Conservation (phyloP, 768 basidiomycete species). For the Serendipita sp. region DNA sequence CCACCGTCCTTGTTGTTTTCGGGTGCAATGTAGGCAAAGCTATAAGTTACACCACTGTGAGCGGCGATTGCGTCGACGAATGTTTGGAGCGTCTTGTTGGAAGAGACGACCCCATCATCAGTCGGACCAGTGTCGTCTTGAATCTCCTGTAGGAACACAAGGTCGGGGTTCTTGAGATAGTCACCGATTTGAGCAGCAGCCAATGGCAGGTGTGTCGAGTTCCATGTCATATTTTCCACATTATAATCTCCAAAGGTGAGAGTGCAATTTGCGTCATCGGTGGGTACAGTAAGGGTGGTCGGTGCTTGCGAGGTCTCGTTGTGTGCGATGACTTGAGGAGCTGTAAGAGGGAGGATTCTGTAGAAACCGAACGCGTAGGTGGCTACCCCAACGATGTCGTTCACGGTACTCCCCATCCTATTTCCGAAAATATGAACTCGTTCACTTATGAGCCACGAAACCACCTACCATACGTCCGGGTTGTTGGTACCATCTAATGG, state of each 20-base stretch:
- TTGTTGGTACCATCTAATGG: constrained; percentile 39
- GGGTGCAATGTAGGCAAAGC: constrained; percentile 34
- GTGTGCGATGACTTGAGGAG: constrained; percentile 28
- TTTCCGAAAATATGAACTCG: background rate
- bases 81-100: constrained; percentile 35
- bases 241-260: constrained; percentile 48
- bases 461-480: constrained; percentile 20
- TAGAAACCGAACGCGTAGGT: constrained; percentile 36
- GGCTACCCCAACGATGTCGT: constrained; percentile 40
- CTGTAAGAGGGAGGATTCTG: constrained; percentile 40
- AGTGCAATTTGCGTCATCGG: constrained; percentile 22
- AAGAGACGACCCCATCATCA: constrained; percentile 13
- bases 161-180: constrained; percentile 34
- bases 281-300: constrained; percentile 22
- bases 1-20: constrained; percentile 42
- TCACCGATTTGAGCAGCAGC: constrained; percentile 38
- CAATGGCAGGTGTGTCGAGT: constrained; percentile 23
- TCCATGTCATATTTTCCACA: constrained; percentile 17
- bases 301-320: constrained; percentile 23
- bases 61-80: constrained; percentile 33
- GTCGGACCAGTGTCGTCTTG: constrained; percentile 21
- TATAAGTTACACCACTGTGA: constrained; percentile 26
- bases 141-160: constrained; percentile 49
- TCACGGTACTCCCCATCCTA: constrained; percentile 29
- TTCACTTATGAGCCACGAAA: background rate